phyloP scores from a whole-genome alignment of 345 rosid species.

The Eucalyptus viminalis region DNA sequence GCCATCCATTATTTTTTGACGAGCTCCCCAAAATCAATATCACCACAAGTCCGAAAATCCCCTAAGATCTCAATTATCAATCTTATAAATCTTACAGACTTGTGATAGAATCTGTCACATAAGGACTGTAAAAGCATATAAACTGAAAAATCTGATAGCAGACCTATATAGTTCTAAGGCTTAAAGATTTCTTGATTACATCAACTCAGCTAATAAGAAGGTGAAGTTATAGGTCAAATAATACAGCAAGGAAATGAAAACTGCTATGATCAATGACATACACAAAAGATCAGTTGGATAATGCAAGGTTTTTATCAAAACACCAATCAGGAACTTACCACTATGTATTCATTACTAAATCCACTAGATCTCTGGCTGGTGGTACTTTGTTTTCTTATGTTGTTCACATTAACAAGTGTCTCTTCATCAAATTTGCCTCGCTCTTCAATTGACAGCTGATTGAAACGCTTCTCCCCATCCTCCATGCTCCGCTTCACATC shows the following conservation, averaged over 20 bases:
- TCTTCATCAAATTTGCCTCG: slow-evolving; percentile 92
- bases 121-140: background rate
- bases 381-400: slow-evolving; percentile 57
- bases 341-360: slow-evolving; percentile 78
- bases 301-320: background rate
- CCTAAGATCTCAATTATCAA: background rate
- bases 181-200: background rate
- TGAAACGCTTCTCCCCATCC: slow-evolving; percentile 82
- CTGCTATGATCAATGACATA: background rate
- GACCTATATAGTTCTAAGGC: background rate
- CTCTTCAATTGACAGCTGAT: slow-evolving; percentile 93
- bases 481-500: slow-evolving; percentile 67
- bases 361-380: slow-evolving; percentile 40
- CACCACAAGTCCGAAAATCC: background rate
- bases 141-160: background rate
- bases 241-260: background rate
- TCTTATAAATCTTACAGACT: background rate
- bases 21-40: background rate
- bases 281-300: background rate
- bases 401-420: slow-evolving; percentile 87
- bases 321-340: slow-evolving; percentile 36
- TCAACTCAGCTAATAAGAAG: background rate
- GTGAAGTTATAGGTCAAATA: background rate
- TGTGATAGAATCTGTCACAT: background rate
- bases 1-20: background rate